Conservation (phyloP, 345 rosid genomes). For the Isatis tinctoria region DNA sequence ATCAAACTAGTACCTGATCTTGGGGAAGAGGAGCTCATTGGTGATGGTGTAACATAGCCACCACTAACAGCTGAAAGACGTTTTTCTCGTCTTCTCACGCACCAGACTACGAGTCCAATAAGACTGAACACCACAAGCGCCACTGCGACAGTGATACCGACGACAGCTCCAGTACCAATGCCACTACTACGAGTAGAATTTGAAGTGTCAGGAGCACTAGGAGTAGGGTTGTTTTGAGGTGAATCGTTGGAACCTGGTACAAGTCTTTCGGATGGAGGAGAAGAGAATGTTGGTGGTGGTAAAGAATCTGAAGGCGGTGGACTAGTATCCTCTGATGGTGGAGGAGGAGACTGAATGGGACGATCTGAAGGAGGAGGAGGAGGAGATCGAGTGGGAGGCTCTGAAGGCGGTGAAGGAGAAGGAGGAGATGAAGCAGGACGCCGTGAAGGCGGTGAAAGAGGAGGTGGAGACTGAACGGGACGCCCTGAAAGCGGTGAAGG, state of each 20-base stretch:
- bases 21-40: slow-evolving; percentile 51
- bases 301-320: slow-evolving; percentile 32
- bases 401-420: slow-evolving; percentile 10
- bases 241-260: slow-evolving; percentile 34
- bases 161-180: slow-evolving; percentile 48
- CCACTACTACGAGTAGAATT: slow-evolving; percentile 26
- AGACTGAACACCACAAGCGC: slow-evolving; percentile 56
- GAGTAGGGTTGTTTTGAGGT: slow-evolving; percentile 33
- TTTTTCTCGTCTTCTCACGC: slow-evolving; percentile 55
- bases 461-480: slow-evolving; percentile 19
- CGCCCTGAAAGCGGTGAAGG: slow-evolving; percentile 4
- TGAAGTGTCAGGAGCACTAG: slow-evolving; percentile 22
- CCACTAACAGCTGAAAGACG: slow-evolving; percentile 49
- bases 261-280: slow-evolving; percentile 40
- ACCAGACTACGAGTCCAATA: slow-evolving; percentile 52
- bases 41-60: slow-evolving; percentile 58
- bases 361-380: neutral
- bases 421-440: slow-evolving; percentile 16
- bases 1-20: slow-evolving; percentile 53
- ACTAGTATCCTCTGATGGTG: slow-evolving; percentile 14
- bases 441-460: slow-evolving; percentile 7
- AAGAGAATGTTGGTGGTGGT: slow-evolving; percentile 36
- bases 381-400: slow-evolving; percentile 12
- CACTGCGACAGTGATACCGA: slow-evolving; percentile 50
- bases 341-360: slow-evolving; percentile 21